Percentiles rank a stretch among this genome's conserved stretches.
phyloP scores from a whole-genome alignment of 2,329 filamentous ascomycete species.

The Penicillium brasilianum region DNA sequence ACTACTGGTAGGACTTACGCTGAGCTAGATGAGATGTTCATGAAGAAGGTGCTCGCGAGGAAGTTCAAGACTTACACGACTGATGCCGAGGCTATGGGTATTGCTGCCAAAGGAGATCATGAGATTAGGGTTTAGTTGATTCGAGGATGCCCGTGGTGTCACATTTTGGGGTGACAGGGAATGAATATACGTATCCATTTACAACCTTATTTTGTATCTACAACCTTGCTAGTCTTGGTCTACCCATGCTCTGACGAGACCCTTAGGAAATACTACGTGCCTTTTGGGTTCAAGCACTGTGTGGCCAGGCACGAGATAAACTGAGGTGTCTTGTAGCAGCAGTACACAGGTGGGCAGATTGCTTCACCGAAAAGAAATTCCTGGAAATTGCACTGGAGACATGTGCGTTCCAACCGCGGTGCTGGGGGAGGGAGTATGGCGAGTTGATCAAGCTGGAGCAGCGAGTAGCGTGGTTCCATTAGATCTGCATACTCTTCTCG shows the following conservation, averaged over 20 bases:
- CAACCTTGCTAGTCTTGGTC: not conserved
- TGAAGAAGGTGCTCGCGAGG: slow-evolving; percentile 19
- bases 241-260: not conserved
- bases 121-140: not conserved
- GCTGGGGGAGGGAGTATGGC: no score
- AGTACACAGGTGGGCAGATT: no score
- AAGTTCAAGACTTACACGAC: slow-evolving; percentile 22
- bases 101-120: slow-evolving; percentile 6
- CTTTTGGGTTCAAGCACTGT: no score
- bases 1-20: slow-evolving; percentile 19
- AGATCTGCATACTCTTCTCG: no score
- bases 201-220: not conserved
- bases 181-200: not conserved
- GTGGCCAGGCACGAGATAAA: no score
- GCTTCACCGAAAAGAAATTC: no score
- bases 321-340: no score
- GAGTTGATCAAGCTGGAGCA: no score
- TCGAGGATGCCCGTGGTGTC: not conserved
- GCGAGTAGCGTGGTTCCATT: no score
- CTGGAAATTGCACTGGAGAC: no score
- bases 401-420: no score
- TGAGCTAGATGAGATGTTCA: slow-evolving; percentile 25
- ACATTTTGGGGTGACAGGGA: not conserved
- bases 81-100: slow-evolving; percentile 18
- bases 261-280: not conserved